A percentile compares a stretch with the other conserved stretches of the same genome.
Conservation (phyloP, 352 stramenopile species). For the Phytophthora fragariaefolia region DNA sequence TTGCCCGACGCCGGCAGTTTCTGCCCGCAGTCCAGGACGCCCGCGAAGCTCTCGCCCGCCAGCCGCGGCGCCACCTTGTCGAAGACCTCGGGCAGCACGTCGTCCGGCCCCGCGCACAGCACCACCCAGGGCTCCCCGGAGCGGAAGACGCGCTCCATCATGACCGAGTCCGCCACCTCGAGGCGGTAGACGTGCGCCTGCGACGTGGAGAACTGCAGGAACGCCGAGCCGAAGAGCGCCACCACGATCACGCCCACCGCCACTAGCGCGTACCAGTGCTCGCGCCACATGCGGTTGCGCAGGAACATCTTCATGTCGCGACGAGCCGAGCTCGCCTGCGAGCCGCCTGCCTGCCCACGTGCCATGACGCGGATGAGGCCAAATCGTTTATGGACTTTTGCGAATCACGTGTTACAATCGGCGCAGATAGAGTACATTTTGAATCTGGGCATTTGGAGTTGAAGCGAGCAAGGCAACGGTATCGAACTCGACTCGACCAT, state of each 20-base stretch:
- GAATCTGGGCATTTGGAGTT: neutral
- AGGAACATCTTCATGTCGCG: conserved; percentile 86
- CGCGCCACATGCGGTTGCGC: conserved; percentile 82
- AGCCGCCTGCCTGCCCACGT: conserved; percentile 38
- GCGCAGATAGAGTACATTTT: too few relatives aligned
- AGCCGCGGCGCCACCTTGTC: conserved; percentile 67
- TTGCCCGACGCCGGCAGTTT: conserved; percentile 58
- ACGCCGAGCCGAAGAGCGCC: conserved; percentile 62
- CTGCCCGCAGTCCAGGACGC: conserved; percentile 81
- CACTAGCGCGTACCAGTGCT: conserved; percentile 70
- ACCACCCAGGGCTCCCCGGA: conserved; percentile 86
- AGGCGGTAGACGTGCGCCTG: conserved; percentile 72
- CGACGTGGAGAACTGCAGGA: conserved; percentile 73
- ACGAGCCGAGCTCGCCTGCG: conserved; percentile 62
- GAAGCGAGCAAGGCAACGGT: neutral
- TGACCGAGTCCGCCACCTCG: conserved; percentile 54
- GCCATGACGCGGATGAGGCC: too few relatives aligned
- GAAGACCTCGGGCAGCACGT: conserved; percentile 77
- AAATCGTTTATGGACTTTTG: too few relatives aligned
- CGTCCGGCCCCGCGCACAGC: conserved; percentile 72
- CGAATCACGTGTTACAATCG: too few relatives aligned
- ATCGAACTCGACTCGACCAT: conserved; percentile 32
- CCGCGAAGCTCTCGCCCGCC: conserved; percentile 59
- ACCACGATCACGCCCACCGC: conserved; percentile 57
- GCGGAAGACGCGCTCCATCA: conserved; percentile 77